Conservation (phyloP, 345 rosid genomes). For the Bruguiera sexangula region DNA sequence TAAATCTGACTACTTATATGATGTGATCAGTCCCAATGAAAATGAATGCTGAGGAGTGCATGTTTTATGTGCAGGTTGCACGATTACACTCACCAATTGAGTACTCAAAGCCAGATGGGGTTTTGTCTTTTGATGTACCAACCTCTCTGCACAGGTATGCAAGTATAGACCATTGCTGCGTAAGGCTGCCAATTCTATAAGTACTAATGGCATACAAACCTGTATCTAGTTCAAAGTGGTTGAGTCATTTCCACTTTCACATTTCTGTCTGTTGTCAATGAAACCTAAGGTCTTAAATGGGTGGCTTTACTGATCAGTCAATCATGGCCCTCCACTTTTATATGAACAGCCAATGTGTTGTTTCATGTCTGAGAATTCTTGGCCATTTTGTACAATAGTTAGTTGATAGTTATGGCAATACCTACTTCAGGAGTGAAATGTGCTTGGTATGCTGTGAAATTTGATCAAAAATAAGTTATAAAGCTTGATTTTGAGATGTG, state of each 20-base stretch:
- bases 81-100: constrained; percentile 53
- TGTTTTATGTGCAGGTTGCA: constrained; percentile 52
- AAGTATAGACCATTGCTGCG: not conserved
- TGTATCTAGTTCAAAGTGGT: not conserved
- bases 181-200: not conserved
- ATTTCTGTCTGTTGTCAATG: not conserved
- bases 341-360: not conserved
- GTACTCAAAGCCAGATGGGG: constrained; percentile 86
- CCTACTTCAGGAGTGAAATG: too few species aligned
- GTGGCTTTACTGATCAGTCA: not conserved
- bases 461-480: too few species aligned
- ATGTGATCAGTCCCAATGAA: not conserved
- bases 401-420: too few species aligned
- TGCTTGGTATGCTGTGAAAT: too few species aligned
- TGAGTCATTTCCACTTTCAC: not conserved
- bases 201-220: not conserved
- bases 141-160: constrained; percentile 88
- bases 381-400: too few species aligned
- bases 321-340: not conserved
- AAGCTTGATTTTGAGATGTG: too few species aligned
- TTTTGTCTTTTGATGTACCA: constrained; percentile 78
- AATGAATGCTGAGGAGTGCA: constrained; percentile 11
- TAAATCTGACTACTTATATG: too few species aligned
- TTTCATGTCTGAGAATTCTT: too few species aligned
- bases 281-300: not conserved